Evolutionary conservation across 176 grass and related monocot species (phyloP), one percentile per base, ranked within the genome.

Genomic region (Stipa capillata): DNA sequence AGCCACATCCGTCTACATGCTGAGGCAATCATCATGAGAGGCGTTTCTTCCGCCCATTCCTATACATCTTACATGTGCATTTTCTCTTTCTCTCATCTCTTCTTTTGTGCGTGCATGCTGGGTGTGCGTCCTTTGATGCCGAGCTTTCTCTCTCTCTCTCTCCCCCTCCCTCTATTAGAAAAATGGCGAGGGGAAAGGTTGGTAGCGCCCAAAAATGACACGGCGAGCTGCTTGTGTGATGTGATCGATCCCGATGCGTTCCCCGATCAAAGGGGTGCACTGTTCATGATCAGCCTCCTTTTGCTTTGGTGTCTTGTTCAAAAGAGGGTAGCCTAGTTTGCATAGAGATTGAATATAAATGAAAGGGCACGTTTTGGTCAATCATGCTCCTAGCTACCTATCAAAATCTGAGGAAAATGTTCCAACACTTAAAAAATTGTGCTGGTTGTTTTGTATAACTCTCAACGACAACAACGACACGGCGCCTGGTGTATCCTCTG

Each of bases 181-280:
- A 20, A 53, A 27, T 17, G 73, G 65, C 55, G 54, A 71, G 18
- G 42, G n/a, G 43, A 83, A 83, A 88, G 74, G 57, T 25, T 18
- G 57, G 36, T 18, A 23, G 39, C 47, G 54, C n/a, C n/a, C 55
- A 32, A 1, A 15, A 15, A 20, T 47, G 25, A 71, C 50, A 40
- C 15, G n/a, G n/a, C 9, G 48, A 29, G 31, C 41, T 15, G 72
- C 63, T 6, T 59, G 16, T 33, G 39, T 16, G 79, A 79, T 47
- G 74, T 78, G 74, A 65, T 65, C 48, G 74, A 84, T 84, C 86
- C 59, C 81, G 69, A 87, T 87, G 79, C 25, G 62, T 8, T 33
- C 27, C 24, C 47, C 31, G 29, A 82, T 77, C 35, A 60, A 60
- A 82, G 78, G 16, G 15, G 27, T 0, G 40, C 23, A 27, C 62